These are phyloP conservation scores for Rutstroemia sp. DNA, from an alignment of 2,329 filamentous ascomycete species.

Conservation along the genomic window DNA sequence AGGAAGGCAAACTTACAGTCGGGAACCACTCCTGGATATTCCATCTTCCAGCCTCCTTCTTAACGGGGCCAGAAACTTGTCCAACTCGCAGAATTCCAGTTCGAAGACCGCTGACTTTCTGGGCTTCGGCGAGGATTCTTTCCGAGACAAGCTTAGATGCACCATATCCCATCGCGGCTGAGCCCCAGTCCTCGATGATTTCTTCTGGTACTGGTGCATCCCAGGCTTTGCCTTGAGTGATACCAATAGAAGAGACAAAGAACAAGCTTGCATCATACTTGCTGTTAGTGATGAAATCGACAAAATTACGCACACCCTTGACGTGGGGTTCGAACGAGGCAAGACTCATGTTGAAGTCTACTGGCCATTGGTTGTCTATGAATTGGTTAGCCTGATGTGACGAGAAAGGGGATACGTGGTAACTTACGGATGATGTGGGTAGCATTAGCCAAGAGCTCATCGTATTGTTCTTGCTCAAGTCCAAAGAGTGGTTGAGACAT, in stretches of 20 bases:
- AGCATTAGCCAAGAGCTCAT: conserved; percentile 13
- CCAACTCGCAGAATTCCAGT: conserved; percentile 38
- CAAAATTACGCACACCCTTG: conserved; percentile 33
- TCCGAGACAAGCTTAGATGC: conserved; percentile 24
- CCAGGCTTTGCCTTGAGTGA: conserved; percentile 9
- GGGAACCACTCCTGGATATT: conserved; percentile 52
- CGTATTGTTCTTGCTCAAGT: conserved; percentile 27
- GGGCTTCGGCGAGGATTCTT: conserved; percentile 35
- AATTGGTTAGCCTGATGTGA: background rate
- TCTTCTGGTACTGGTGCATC: conserved; percentile 31
- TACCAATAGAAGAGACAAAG: conserved; percentile 21
- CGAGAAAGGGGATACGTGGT: conserved; percentile 25
- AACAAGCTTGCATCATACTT: conserved; percentile 21
- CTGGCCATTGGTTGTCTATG: conserved; percentile 30
- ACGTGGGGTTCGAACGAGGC: conserved; percentile 32
- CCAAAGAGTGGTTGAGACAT: conserved; percentile 41
- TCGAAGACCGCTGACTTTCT: conserved; percentile 32
- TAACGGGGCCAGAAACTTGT: conserved; percentile 38
- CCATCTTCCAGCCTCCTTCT: conserved; percentile 39
- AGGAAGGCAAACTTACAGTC: conserved; percentile 9
- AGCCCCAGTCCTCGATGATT: conserved; percentile 27
- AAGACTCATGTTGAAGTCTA: conserved; percentile 32
- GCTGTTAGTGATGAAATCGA: conserved; percentile 20
- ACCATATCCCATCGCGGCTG: conserved; percentile 26
- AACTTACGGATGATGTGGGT: conserved; percentile 13